Percentiles rank a stretch among this genome's conserved stretches.
These are phyloP conservation scores for Allium sativum DNA, from an alignment of 106 monocot genomes.

Conservation along the genomic window DNA sequence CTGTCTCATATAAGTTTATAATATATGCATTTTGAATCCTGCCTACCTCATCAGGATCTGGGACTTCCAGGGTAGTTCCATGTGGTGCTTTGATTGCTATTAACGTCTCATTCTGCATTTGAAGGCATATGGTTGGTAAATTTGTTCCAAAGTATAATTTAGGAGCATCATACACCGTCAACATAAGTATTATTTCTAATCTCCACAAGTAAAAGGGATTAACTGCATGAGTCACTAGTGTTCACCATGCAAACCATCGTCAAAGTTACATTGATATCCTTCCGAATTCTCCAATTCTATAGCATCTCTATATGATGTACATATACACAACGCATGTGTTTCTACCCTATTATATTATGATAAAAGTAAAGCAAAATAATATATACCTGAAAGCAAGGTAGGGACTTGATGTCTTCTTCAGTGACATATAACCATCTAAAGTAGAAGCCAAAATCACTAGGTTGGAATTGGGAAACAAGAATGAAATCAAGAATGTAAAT, in stretches of 20 bases:
- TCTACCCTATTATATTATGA: too few relatives aligned
- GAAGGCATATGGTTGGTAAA: background rate
- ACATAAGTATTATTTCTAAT: too few relatives aligned
- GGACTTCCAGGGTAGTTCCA: constrained; percentile 75
- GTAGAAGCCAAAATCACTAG: background rate
- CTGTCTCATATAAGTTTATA: background rate
- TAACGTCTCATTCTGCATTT: constrained; percentile 55
- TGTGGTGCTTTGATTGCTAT: constrained; percentile 84
- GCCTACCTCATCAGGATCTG: constrained; percentile 73
- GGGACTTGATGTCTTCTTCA: constrained; percentile 26
- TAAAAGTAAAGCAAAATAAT: background rate
- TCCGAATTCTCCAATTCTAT: too few relatives aligned
- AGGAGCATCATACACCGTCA: too few relatives aligned
- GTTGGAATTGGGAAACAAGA: background rate
- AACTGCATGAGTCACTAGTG: too few relatives aligned
- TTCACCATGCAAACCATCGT: too few relatives aligned
- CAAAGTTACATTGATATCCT: too few relatives aligned
- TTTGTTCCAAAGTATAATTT: too few relatives aligned
- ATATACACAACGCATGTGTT: too few relatives aligned
- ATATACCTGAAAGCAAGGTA: constrained; percentile 24
- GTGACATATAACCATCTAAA: constrained; percentile 30
- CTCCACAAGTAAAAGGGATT: too few relatives aligned
- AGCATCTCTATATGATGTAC: too few relatives aligned
- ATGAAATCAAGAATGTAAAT: background rate
- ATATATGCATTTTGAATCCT: background rate